These are phyloP conservation scores for Cladobotryum protrusum DNA, from an alignment of 2,329 filamentous ascomycete genomes.

Conservation along the genomic window DNA sequence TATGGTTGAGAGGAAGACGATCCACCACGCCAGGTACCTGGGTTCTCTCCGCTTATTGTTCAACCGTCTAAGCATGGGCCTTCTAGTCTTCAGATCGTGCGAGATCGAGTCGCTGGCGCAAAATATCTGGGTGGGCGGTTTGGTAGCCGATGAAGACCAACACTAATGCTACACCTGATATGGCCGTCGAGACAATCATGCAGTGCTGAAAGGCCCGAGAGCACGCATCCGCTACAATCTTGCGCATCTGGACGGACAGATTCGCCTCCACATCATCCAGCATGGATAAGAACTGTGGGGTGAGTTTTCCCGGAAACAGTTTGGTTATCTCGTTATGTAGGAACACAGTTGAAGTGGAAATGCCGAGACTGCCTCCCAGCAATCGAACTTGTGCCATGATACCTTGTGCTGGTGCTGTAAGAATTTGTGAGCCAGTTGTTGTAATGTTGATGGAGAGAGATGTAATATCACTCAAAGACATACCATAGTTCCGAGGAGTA, in stretches of 20 bases:
- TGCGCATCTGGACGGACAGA: conserved; percentile 24
- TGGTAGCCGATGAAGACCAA: not conserved
- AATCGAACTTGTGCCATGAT: conserved; percentile 46
- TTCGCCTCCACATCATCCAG: conserved; percentile 16
- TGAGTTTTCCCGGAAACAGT: conserved; percentile 22
- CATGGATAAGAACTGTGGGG: conserved; percentile 22
- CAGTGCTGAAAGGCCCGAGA: conserved; percentile 37
- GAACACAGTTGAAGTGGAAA: conserved; percentile 46
- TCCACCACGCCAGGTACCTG: too few relatives aligned
- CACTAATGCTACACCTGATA: conserved; percentile 25
- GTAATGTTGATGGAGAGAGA: not conserved
- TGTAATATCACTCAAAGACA: conserved; percentile 7
- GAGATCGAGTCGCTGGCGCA: not conserved
- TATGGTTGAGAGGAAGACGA: too few relatives aligned
- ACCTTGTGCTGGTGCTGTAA: conserved; percentile 43
- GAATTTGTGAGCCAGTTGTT: too few relatives aligned
- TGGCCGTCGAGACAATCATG: conserved; percentile 40
- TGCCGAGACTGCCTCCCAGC: conserved; percentile 48
- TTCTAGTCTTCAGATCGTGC: too few relatives aligned
- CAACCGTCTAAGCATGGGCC: too few relatives aligned
- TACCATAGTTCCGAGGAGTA: conserved; percentile 40
- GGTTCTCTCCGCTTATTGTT: too few relatives aligned
- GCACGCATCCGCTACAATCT: conserved; percentile 32
- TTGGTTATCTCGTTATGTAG: conserved; percentile 27
- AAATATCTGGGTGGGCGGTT: not conserved